Percentiles rank a stretch among this genome's conserved stretches.
Conservation (phyloP, 305 asterid genomes). For the Fraxinus paxiana region DNA sequence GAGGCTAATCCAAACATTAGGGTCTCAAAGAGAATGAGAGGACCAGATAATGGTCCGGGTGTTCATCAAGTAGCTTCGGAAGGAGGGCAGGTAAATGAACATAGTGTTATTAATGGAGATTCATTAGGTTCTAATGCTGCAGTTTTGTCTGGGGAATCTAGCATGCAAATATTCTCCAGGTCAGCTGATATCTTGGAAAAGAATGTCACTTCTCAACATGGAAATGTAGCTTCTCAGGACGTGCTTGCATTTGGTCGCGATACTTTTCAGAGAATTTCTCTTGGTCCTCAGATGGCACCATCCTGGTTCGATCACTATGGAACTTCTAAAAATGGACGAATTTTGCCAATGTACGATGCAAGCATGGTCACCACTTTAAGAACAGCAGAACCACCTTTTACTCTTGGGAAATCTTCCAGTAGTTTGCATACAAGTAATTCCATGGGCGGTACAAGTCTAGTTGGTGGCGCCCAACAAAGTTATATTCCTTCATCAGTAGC, state of each 20-base stretch:
- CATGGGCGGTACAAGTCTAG: constrained; percentile 42
- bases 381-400: constrained; percentile 39
- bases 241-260: constrained; percentile 30
- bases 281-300: constrained; percentile 59
- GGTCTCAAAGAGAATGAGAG: constrained; percentile 52
- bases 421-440: constrained; percentile 33
- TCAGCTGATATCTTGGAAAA: constrained; percentile 38
- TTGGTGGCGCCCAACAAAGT: constrained; percentile 31
- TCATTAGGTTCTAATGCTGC: constrained; percentile 27
- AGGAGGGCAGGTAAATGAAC: constrained; percentile 33
- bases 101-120: constrained; percentile 27
- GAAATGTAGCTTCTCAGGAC: constrained; percentile 38
- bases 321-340: constrained; percentile 44
- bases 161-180: constrained; percentile 33
- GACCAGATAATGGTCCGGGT: constrained; percentile 35
- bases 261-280: constrained; percentile 34
- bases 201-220: constrained; percentile 35
- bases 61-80: constrained; percentile 32
- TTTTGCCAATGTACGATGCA: constrained; percentile 37
- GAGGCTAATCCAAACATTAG: constrained; percentile 55
- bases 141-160: constrained; percentile 45
- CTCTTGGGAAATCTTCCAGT: constrained; percentile 41
- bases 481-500: constrained; percentile 33
- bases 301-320: constrained; percentile 66
- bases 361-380: constrained; percentile 29